Base-by-base conservation (phyloP, 1,284 basidiomycete genomes). In the Heterobasidion parviporum region DNA sequence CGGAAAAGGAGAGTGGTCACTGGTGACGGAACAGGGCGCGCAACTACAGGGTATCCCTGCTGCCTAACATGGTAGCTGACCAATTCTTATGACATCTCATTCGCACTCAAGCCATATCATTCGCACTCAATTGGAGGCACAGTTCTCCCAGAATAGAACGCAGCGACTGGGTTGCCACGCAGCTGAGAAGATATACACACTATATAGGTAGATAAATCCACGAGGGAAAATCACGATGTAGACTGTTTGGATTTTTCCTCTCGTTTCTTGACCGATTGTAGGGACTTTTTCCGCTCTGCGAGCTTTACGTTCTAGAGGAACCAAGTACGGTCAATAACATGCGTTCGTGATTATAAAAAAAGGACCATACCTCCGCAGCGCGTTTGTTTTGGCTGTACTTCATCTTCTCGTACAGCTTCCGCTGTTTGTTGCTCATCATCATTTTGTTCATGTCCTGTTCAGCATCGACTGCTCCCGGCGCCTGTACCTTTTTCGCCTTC, bases 361-460 rank as follows among this genome's bases (percentile, higher is more conserved):
- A 8, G 49, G 55, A 34, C 73, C 85, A 65, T 68, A 94, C 93
- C 86, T 97, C 94, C 38, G 81, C 77, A 32, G 79, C 77, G 59
- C 86, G 85, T 72, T 91, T 92, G 68, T 82, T 81, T 68, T 95
- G 82, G 59, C 87, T 86, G 71, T 92, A 86, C 74, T 94, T 92
- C 83, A 98, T 90, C 75, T 92, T 91, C 72, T 96, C 93, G 74
- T 97, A 98, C 64, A 99, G 72, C 74, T 97, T 98, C 65, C 87
- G 83, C 74, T 98, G 91, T 75, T 92, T 95, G 75, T 95, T 97
- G 74, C 92, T 96, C 85, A 99, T 88, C 84, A 99, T 83, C 85
- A 97, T 97, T 80, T 96, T 97, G 72, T 94, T 91, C 88, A 98
- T 92, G 66, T 96, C 89, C 68, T 87, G 79, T 68, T 97, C 94